A percentile compares a stretch with the other conserved stretches of the same genome.
Evolutionary conservation across 257 asterid species (phyloP).

Genomic region (Craterostigma plantagineum): DNA sequence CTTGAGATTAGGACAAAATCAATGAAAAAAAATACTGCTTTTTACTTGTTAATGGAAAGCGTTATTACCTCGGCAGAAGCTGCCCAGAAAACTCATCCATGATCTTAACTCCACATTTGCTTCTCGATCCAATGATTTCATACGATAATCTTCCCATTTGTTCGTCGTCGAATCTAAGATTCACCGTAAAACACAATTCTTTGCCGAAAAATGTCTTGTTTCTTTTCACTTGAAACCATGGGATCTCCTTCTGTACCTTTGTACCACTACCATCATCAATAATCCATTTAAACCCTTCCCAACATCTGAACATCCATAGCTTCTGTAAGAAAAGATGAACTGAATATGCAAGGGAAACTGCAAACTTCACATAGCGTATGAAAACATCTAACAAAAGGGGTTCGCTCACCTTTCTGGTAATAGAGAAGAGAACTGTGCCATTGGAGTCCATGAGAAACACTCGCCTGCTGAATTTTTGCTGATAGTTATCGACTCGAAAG

Average conservation of each 20-base stretch:
- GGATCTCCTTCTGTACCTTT: slow-evolving; percentile 10
- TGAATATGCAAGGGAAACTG: no score
- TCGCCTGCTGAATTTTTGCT: slow-evolving; percentile 27
- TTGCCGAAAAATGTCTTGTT: slow-evolving; percentile 14
- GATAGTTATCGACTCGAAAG: slow-evolving; percentile 71
- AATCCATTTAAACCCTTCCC: slow-evolving; percentile 42
- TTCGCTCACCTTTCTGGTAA: slow-evolving; percentile 48
- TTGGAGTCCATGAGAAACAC: slow-evolving; percentile 52
- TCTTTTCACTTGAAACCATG: slow-evolving; percentile 41
- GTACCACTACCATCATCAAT: slow-evolving; percentile 13
- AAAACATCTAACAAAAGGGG: no score
- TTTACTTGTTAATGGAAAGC: no score
- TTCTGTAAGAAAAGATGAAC: slow-evolving; percentile 18
- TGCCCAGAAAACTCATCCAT: slow-evolving; percentile 21
- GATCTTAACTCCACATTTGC: slow-evolving; percentile 34
- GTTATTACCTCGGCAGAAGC: slow-evolving; percentile 36
- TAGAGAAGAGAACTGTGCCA: slow-evolving; percentile 51
- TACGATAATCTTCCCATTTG: slow-evolving; percentile 14
- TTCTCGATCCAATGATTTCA: slow-evolving; percentile 21
- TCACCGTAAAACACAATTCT: slow-evolving; percentile 19
- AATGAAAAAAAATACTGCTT: no score
- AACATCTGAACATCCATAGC: slow-evolving; percentile 17
- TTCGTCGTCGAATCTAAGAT: slow-evolving; percentile 12
- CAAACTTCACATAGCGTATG: no score
- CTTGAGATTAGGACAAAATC: no score